Base-by-base conservation (phyloP, 148 eudicot species). In the Spergularia bocconei region DNA sequence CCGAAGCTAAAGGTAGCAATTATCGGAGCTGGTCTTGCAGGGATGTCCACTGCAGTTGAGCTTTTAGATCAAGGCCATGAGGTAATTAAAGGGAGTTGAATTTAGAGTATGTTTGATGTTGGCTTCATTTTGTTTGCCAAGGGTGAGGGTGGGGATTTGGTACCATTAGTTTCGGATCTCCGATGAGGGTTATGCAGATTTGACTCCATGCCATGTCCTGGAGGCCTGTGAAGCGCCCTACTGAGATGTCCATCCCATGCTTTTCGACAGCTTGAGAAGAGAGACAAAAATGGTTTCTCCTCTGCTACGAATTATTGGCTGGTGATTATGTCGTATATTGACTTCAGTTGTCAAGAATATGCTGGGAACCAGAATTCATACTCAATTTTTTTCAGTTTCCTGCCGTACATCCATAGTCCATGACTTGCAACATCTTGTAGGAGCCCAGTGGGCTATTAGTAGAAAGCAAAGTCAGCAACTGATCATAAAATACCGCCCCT, bases 41-140 rank as follows among this genome's bases (percentile, higher is more conserved):
- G 96, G 84, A 95, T 95, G 99, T 95, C 99, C 21, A 95, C 99
- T 75, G 99, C 99, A 48, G 96, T 95, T 72, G 99, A 95, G 89
- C 97, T 95, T 74, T 77, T 95, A 81, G 99, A 95, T 79, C 99
- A 95, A 81, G 99, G 99, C 62, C 99, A 95, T 79, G 97, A 95
- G 99, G 99, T 95, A 73, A 44, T 58, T 4, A 11, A 3, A 95
- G 99, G 99, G 92, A 73, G 38, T 58, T 4, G 9, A 3, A 63
- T 39, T 54, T 14, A 14, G 33, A 15, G 16, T 53, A 29, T 53
- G 7, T 2, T 20, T 65, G 25, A 63, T 11, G 47, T 36, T 38
- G 44, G 19, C 67, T 33, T 36, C 20, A 14, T 63, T 63, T 15
- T 38, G 39, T 51, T 50, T 51, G 3, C 29, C 48, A 19, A 29